Percentiles rank a stretch among this genome's conserved stretches.
These are phyloP conservation scores for Panaeolus cyanescens DNA, from an alignment of 768 basidiomycete species.

Conservation along the genomic window DNA sequence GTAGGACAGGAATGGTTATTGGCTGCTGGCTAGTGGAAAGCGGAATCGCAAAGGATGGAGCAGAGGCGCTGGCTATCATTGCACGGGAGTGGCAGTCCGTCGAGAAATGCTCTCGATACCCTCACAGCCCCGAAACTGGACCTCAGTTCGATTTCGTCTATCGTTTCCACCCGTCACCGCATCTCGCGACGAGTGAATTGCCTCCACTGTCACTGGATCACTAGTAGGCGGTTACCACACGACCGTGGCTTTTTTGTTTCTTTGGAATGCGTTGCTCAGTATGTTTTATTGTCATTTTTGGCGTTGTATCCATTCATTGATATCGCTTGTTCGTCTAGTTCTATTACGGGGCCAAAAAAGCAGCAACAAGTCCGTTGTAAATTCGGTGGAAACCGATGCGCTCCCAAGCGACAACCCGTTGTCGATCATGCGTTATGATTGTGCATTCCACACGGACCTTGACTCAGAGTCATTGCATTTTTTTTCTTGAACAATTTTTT, in stretches of 20 bases:
- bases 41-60: conserved; percentile 59
- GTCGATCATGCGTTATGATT: background rate
- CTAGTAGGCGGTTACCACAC: background rate
- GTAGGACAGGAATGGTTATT: conserved; percentile 61
- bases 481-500: background rate
- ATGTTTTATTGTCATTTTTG: background rate
- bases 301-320: background rate
- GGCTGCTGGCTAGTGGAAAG: conserved; percentile 81
- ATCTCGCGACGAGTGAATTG: background rate
- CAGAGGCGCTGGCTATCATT: conserved; percentile 64
- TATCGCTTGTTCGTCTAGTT: background rate
- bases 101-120: conserved; percentile 76
- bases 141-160: conserved; percentile 76
- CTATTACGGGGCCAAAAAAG: no score
- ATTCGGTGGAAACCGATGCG: background rate
- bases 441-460: background rate
- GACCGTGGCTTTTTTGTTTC: background rate
- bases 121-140: conserved; percentile 79
- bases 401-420: background rate
- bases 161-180: conserved; percentile 42
- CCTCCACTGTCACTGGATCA: background rate
- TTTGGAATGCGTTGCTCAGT: background rate
- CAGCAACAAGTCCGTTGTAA: no score
- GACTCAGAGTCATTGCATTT: background rate
- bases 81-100: conserved; percentile 73